Evolutionary conservation across 2,329 filamentous ascomycete genomes (phyloP).

Genomic region (Epichloe scottii): DNA sequence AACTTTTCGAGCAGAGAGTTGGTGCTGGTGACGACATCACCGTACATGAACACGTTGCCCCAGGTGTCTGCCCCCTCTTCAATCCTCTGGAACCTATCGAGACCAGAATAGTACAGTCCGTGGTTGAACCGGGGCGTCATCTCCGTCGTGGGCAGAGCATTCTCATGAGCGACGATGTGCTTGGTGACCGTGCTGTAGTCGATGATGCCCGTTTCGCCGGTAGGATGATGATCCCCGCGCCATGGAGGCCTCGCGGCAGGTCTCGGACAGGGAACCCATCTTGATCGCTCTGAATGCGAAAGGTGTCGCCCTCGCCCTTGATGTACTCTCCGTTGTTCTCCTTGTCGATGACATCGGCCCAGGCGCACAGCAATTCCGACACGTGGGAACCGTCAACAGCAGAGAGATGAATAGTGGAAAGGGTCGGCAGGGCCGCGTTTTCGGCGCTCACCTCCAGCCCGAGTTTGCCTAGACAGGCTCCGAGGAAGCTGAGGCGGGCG

Average conservation of each 20-base stretch:
- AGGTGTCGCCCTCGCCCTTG: constrained; percentile 70
- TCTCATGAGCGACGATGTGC: constrained; percentile 59
- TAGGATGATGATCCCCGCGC: constrained; percentile 9
- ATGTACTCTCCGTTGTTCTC: constrained; percentile 60
- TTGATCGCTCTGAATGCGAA: constrained; percentile 58
- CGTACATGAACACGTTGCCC: constrained; percentile 71
- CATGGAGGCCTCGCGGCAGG: constrained; percentile 39
- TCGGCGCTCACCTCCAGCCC: constrained; percentile 67
- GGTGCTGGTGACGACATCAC: constrained; percentile 85
- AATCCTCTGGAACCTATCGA: constrained; percentile 49
- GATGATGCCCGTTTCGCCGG: constrained; percentile 44
- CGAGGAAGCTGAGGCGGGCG: constrained; percentile 61
- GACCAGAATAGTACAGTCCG: constrained; percentile 59
- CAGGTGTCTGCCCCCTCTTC: constrained; percentile 52
- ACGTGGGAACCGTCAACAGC: constrained; percentile 52
- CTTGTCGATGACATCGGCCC: constrained; percentile 53
- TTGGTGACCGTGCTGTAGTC: constrained; percentile 68
- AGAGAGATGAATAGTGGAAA: constrained; percentile 75
- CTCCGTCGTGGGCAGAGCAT: constrained; percentile 52
- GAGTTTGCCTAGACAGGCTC: constrained; percentile 65
- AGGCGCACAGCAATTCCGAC: constrained; percentile 52
- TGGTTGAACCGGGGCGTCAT: constrained; percentile 83
- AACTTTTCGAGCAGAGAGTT: constrained; percentile 87
- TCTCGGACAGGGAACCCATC: constrained; percentile 46
- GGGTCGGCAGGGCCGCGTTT: constrained; percentile 56